Evolutionary conservation across 176 grass and related monocot genomes (phyloP), one percentile per base, ranked within the genome.

Genomic region (Bolboschoenus planiculmis): DNA sequence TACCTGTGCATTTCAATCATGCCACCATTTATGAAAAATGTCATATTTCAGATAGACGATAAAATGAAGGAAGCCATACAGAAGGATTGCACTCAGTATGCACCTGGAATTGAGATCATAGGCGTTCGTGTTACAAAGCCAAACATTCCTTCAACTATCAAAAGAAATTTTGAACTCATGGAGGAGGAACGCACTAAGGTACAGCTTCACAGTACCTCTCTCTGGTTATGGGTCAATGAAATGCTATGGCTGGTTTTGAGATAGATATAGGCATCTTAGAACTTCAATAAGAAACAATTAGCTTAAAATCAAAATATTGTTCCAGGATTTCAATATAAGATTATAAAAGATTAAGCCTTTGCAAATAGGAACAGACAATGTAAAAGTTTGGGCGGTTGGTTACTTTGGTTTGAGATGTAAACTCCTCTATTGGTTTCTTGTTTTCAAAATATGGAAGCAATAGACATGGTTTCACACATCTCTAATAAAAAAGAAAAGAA

Each of bases 121-220:
- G 18, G 72, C 67, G 97, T 99, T 84, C 89, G 97, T 88, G 93
- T 99, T 91, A 95, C 93, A 35, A 99, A 99, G 47, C 97, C 97
- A 18, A 92, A 99, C 83, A 99, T 96, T 78, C 97, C 97, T 70
- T 72, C 63, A 40, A 99, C 15, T 37, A 99, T 99, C 76, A 96
- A 88, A 82, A 90, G 90, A 80, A 99, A 99, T 81, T 99, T 93
- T 83, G 97, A 99, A 88, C 89, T 96, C 34, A 99, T 99, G 97
- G 97, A 99, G 72, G 97, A 99, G 85, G 93, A 99, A 81, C 93
- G 97, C 54, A 99, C 97, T 84, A 99, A 99, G 93, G 97, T 96
- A 86, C 71, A 62, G 20, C 61, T 62, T 81, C 79, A 42, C 23
- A 48, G 56, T 62, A 11, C 9, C 56, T 20, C 55, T 44, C 16